Evolutionary conservation across 495 filamentous ascomycete genomes (phyloP).

Genomic region (Apodospora peruviana): DNA sequence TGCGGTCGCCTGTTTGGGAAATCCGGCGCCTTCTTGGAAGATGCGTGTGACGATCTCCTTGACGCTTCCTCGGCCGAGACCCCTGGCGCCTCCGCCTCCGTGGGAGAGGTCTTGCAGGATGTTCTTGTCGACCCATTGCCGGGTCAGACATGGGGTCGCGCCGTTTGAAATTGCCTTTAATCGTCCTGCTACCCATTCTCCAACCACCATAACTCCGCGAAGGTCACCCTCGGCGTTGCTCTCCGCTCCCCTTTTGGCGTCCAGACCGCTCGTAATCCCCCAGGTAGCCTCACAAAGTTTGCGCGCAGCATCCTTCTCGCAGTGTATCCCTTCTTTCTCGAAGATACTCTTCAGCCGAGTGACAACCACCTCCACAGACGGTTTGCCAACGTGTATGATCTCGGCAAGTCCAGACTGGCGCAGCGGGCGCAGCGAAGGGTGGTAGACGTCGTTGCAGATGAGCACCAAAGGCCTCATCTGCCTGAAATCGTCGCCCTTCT

Average conservation of each 20-base stretch:
- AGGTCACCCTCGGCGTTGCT: conserved; percentile 83
- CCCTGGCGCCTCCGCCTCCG: conserved; percentile 71
- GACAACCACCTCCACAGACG: conserved; percentile 81
- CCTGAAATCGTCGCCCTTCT: conserved; percentile 76
- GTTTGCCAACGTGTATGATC: conserved; percentile 86
- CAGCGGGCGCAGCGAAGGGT: conserved; percentile 77
- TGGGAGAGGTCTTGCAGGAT: conserved; percentile 64
- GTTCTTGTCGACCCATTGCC: conserved; percentile 77
- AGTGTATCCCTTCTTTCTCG: conserved; percentile 74
- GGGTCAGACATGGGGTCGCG: conserved; percentile 51
- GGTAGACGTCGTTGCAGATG: conserved; percentile 98
- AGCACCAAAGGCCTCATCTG: conserved; percentile 83
- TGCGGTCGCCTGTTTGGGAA: conserved; percentile 54
- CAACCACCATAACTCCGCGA: conserved; percentile 84
- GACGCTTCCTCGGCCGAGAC: conserved; percentile 68
- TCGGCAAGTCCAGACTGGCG: conserved; percentile 77
- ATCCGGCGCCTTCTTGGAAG: conserved; percentile 82
- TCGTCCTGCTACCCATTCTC: conserved; percentile 88
- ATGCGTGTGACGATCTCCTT: conserved; percentile 81
- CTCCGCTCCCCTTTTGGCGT: conserved; percentile 48
- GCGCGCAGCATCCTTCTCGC: conserved; percentile 80
- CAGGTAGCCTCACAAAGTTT: conserved; percentile 88
- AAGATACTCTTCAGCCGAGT: conserved; percentile 77
- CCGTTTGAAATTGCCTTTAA: conserved; percentile 49
- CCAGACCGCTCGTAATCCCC: conserved; percentile 66